A percentile compares a stretch with the other conserved stretches of the same genome.
Evolutionary conservation across 345 rosid species (phyloP).

Genomic region (Eucalyptus grandis): DNA sequence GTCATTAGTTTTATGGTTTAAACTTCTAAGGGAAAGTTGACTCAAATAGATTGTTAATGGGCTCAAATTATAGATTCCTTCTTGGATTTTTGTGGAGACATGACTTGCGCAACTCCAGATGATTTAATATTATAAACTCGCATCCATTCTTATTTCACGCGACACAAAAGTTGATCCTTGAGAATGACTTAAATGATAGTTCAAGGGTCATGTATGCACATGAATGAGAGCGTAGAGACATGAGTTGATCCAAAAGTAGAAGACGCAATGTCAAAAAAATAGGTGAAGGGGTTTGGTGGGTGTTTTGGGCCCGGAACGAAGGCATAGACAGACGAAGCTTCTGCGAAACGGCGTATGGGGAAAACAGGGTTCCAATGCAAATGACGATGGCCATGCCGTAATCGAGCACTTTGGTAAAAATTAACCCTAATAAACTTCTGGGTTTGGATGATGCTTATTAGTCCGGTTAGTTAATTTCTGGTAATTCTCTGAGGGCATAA

Average conservation of each 20-base stretch:
- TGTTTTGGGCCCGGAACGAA: neutral
- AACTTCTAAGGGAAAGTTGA: neutral
- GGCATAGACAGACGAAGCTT: neutral
- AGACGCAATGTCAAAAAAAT: neutral
- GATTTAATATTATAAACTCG: neutral
- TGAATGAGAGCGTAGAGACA: neutral
- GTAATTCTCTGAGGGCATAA: neutral
- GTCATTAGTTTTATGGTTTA: neutral
- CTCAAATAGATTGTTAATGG: neutral
- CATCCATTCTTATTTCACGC: neutral
- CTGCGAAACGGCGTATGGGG: neutral
- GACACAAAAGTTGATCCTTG: neutral
- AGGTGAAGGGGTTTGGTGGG: neutral
- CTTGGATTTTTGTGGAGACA: neutral
- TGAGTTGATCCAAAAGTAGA: neutral
- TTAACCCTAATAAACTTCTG: neutral
- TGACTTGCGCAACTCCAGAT: neutral
- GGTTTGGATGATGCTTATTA: neutral
- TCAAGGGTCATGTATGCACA: neutral
- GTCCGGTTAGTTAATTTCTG: neutral
- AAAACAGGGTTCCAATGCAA: neutral
- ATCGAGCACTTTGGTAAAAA: neutral
- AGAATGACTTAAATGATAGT: too few species aligned
- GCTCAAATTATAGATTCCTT: neutral
- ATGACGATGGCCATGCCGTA: neutral